A percentile compares a stretch with the other conserved stretches of the same genome.
Conservation (phyloP, 2,329 filamentous ascomycete species). For the Ascochyta pisi region DNA sequence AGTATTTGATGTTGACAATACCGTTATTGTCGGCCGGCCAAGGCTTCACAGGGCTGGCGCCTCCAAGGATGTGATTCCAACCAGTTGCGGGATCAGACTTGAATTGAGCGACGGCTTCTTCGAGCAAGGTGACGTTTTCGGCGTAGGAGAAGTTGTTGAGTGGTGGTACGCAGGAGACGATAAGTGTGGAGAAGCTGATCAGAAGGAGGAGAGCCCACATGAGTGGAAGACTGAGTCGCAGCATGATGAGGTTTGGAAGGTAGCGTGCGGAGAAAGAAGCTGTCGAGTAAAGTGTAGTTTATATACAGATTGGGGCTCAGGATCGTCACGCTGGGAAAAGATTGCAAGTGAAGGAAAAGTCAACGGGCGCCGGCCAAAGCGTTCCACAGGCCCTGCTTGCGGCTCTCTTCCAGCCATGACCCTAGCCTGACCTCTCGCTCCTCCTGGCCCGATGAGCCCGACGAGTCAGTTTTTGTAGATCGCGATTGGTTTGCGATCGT, state of each 20-base stretch:
- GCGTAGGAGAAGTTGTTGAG: conserved; percentile 15
- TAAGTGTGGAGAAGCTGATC: not conserved
- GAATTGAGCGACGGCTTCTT: not conserved
- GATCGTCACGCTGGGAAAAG: too few relatives aligned
- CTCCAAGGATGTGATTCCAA: not conserved
- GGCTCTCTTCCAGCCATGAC: conserved; percentile 22
- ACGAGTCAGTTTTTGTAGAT: not conserved
- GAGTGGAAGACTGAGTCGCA: not conserved
- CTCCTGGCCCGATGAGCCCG: not conserved
- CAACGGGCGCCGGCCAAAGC: conserved; percentile 16
- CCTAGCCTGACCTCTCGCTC: conserved; percentile 3
- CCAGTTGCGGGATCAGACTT: not conserved
- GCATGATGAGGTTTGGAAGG: not conserved
- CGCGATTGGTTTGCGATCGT: not conserved
- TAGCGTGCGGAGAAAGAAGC: not conserved
- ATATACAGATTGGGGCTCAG: not conserved
- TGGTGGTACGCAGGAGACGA: conserved; percentile 3
- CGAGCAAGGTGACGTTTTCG: conserved; percentile 9
- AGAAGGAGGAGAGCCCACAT: not conserved
- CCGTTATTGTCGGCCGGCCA: conserved; percentile 3
- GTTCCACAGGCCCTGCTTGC: conserved; percentile 25
- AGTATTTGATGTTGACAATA: conserved; percentile 7
- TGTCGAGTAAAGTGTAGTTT: not conserved
- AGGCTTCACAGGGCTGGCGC: conserved; percentile 5
- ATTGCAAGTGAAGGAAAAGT: not conserved